Percentiles rank a stretch among this genome's conserved stretches.
These are phyloP conservation scores for Ascochyta clinopodiicola DNA, from an alignment of 2,329 filamentous ascomycete species.

Conservation along the genomic window DNA sequence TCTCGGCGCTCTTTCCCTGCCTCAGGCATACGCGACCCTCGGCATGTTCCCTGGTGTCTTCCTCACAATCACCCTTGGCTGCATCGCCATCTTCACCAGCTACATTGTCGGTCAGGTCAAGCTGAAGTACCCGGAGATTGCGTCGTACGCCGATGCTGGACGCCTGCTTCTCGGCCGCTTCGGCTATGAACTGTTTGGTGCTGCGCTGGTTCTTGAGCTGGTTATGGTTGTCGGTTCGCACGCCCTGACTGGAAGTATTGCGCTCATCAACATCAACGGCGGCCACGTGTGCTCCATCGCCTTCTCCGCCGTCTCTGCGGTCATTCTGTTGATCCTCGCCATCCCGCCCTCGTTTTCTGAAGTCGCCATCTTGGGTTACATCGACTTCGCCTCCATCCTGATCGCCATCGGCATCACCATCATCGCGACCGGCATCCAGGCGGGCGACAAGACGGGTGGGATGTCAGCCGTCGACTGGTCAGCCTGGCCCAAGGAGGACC, in stretches of 20 bases:
- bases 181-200: slow-evolving; percentile 21
- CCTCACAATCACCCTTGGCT: slow-evolving; percentile 17
- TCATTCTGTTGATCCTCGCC: slow-evolving; percentile 22
- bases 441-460: slow-evolving; percentile 8
- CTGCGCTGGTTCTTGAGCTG: slow-evolving; percentile 21
- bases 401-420: slow-evolving; percentile 24
- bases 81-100: slow-evolving; percentile 21
- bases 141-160: slow-evolving; percentile 21
- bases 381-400: slow-evolving; percentile 22
- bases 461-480: slow-evolving; percentile 22
- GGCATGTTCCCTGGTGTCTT: slow-evolving; percentile 21
- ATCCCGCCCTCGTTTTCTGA: slow-evolving; percentile 22
- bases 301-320: slow-evolving; percentile 20
- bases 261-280: slow-evolving; percentile 23
- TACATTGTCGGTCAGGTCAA: slow-evolving; percentile 23
- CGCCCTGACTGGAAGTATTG: slow-evolving; percentile 21
- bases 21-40: slow-evolving; percentile 20
- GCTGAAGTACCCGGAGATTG: slow-evolving; percentile 19
- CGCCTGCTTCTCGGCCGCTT: slow-evolving; percentile 18
- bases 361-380: slow-evolving; percentile 21
- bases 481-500: slow-evolving; percentile 20
- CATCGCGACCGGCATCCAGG: slow-evolving; percentile 20
- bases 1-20: slow-evolving; percentile 20
- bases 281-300: slow-evolving; percentile 21
- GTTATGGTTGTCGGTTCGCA: slow-evolving; percentile 25